Evolutionary conservation across 805 yeast genomes (phyloP).

Genomic region (Wickerhamiella spandovensis): DNA sequence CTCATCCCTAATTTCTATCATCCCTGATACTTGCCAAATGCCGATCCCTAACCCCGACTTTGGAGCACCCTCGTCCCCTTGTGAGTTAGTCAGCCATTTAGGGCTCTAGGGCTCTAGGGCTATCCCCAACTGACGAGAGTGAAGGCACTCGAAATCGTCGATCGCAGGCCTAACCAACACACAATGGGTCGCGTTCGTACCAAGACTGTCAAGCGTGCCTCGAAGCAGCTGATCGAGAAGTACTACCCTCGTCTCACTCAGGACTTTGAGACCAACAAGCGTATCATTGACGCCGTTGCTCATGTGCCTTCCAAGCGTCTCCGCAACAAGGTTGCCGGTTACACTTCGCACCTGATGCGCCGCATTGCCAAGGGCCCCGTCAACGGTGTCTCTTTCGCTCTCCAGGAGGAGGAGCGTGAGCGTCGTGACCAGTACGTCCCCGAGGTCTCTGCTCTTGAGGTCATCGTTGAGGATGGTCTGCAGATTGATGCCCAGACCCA

Average conservation of each 20-base stretch:
- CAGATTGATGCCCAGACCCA: constrained; percentile 96
- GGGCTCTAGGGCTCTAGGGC: neutral
- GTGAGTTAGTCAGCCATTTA: too few relatives aligned
- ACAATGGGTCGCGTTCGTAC: constrained; percentile 98
- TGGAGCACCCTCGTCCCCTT: too few relatives aligned
- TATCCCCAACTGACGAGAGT: neutral
- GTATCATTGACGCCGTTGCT: constrained; percentile 96
- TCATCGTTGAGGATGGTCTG: constrained; percentile 88
- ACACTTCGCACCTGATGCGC: constrained; percentile 99
- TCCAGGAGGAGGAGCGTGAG: constrained; percentile 99
- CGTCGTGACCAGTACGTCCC: constrained; percentile 99
- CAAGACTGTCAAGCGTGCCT: constrained; percentile 99
- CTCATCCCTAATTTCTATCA: too few relatives aligned
- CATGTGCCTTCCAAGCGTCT: constrained; percentile 98
- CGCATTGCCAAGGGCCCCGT: constrained; percentile 99
- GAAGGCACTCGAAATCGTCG: neutral
- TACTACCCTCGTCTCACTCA: constrained; percentile 99
- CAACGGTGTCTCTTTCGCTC: constrained; percentile 99
- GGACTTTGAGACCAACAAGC: constrained; percentile 99
- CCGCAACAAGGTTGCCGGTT: constrained; percentile 99
- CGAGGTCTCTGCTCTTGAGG: constrained; percentile 98
- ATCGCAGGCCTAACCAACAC: constrained; percentile 1
- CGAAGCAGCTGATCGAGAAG: constrained; percentile 98
- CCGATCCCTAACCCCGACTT: too few relatives aligned
- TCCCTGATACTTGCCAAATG: too few relatives aligned